Evolutionary conservation across 176 grass and related monocot genomes (phyloP), one percentile per base, ranked within the genome.

Genomic region (Lolium rigidum): DNA sequence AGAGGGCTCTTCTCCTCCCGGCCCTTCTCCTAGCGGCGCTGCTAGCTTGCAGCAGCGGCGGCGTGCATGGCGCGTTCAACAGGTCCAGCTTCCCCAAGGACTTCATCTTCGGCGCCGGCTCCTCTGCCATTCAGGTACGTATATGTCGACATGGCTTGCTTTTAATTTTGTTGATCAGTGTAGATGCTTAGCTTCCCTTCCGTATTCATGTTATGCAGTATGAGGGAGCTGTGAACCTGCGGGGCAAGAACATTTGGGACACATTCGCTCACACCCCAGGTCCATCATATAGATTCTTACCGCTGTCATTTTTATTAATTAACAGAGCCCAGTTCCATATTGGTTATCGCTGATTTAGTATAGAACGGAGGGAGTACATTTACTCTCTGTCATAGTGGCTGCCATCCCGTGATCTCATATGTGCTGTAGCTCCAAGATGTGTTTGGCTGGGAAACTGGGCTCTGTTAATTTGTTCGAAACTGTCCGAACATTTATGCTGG

Each of bases 241-340:
- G 87, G 11, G 92, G 92, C 24, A 81, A 74, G 48, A 94, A 81
- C 65, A 90, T 90, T 67, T 94, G 92, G 92, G 90, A 92, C 70
- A 92, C 93, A 12, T 91, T 86, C 58, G 69, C 70, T 69, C 93
- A 88, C 58, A 54, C 24, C 63, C 77, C 90, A 90, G 89, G 93
- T 89, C 76, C 18, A 20, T 12, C 11, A 35, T 35, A 35, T 35
- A 35, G 31, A 35, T 35, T 35, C 31, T 35, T 35, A 35, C 31
- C 2, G 31, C 2, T 35, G 31, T 35, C 31, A 35, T 35, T 35
- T 35, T 35, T 35, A 35, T 35, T 35, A 35, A 35, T 35, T 35
- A 35, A 35, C 31, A 35, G 31, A 35, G 31, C 31, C 31, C 31
- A 35, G 31, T 35, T 35, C 31, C 31, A 35, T 35, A 35, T 35